Percentiles rank a stretch among this genome's conserved stretches.
Evolutionary conservation across 2,329 filamentous ascomycete genomes (phyloP).

Genomic region (Exophiala sp.): DNA sequence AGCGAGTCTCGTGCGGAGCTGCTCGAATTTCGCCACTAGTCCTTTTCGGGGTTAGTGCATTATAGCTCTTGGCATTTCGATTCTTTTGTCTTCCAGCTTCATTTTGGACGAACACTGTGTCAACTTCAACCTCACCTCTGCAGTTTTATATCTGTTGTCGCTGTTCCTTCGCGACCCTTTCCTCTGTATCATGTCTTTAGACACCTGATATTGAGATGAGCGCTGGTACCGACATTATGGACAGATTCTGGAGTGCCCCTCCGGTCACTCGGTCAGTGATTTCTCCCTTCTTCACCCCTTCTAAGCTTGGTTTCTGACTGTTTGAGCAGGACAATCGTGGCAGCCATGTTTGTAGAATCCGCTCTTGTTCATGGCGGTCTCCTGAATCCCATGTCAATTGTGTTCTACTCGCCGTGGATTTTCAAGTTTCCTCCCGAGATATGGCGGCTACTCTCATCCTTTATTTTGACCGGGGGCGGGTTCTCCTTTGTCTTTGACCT

Average conservation of each 20-base stretch:
- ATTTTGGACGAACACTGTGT: not conserved
- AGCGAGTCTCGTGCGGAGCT: conserved; percentile 7
- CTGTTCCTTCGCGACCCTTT: not conserved
- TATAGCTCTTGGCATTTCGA: conserved; percentile 3
- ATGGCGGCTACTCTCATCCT: conserved; percentile 55
- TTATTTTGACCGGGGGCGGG: conserved; percentile 52
- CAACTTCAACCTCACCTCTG: conserved; percentile 1
- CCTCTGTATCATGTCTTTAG: not conserved
- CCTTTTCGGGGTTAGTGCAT: not conserved
- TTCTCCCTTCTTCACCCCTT: conserved; percentile 10
- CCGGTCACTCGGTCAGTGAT: conserved; percentile 58
- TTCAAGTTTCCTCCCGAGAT: conserved; percentile 55
- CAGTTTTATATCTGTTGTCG: too few relatives aligned
- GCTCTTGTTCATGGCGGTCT: conserved; percentile 55
- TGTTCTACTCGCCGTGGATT: conserved; percentile 46
- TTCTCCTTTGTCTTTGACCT: conserved; percentile 63
- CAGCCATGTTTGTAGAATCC: conserved; percentile 58
- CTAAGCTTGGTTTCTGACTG: conserved; percentile 42
- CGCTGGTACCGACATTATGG: conserved; percentile 39
- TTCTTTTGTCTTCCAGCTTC: not conserved
- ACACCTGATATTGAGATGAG: conserved; percentile 6
- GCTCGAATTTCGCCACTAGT: conserved; percentile 2
- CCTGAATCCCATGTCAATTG: conserved; percentile 47
- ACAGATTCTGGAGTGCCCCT: conserved; percentile 60
- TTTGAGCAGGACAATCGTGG: conserved; percentile 59